These are phyloP conservation scores for Talaromyces nanjingensis DNA, from an alignment of 495 filamentous ascomycete genomes.

Conservation along the genomic window DNA sequence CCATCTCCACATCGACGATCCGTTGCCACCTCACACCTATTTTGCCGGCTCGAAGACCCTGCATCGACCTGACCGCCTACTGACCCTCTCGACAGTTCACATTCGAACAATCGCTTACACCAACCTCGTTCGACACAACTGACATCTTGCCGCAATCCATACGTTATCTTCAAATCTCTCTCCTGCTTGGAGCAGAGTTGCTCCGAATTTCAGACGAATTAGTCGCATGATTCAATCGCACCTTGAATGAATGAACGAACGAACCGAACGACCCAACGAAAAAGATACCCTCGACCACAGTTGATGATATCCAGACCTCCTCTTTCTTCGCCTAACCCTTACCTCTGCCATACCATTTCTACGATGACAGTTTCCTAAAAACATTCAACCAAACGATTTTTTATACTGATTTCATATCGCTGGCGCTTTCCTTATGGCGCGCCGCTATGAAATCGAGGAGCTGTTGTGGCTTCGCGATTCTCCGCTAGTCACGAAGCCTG, in stretches of 20 bases:
- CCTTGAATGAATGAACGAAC: not conserved
- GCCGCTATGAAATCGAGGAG: slow-evolving; percentile 73
- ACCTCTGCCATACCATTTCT: not conserved
- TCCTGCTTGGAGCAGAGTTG: slow-evolving; percentile 7
- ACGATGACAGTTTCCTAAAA: too few species aligned
- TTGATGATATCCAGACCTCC: not conserved
- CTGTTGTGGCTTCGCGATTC: slow-evolving; percentile 72
- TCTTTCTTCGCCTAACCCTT: not conserved
- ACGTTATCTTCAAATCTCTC: not conserved
- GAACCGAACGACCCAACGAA: not conserved
- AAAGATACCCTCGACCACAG: not conserved
- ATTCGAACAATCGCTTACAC: not conserved
- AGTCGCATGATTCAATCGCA: not conserved
- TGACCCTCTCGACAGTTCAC: not conserved
- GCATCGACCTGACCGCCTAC: not conserved
- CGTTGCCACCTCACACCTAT: not conserved
- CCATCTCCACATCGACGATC: not conserved
- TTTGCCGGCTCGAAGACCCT: not conserved
- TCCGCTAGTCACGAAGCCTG: slow-evolving; percentile 76
- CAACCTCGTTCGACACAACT: not conserved
- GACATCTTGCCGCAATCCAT: not conserved
- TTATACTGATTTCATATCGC: not conserved
- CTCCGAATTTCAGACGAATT: not conserved
- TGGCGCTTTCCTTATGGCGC: slow-evolving; percentile 37
- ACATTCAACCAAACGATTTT: too few species aligned